Base-by-base conservation (phyloP, 2,329 filamentous ascomycete species). In the Ampelomyces quisqualis region DNA sequence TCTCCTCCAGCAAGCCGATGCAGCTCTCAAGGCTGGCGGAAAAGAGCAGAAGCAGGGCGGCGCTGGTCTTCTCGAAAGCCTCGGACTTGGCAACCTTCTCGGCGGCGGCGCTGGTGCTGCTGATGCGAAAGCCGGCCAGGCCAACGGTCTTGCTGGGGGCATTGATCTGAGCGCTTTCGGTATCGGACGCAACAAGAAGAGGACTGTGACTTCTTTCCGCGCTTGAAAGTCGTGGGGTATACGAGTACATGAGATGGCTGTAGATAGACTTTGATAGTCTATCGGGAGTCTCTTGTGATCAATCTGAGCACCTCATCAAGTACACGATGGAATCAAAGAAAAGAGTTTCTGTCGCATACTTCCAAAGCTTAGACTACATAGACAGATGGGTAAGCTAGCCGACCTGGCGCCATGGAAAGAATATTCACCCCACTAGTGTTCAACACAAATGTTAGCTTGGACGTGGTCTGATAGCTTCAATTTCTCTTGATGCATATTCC, bases 151-250 rank as follows among this genome's bases (percentile, higher is more conserved):
- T 30, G 35, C 34, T 15, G 43, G 30, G 11, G 41, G 24, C 7
- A 23, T 45, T n/a, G 42, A 38, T 23, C 18, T 47, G 18, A 31
- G 35, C 31, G 42, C 33, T n/a, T 15, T 34, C 20, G 40, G 40
- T 21, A 45, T 50, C 18, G 35, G 34, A 30, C 28, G 37, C 22
- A 34, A 34, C 23, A 31, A 39, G 40, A 49, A 38, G 46, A n/a
- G n/a, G n/a, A n/a, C n/a, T n/a, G n/a, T n/a, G n/a, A 38, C 42
- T 21, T 38, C 46, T 2, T 51, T 49, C 48, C 42, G 42, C 35
- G 48, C 45, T 34, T 51, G 36, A 40, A 23, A 15, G 10, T 15
- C n/a, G 11, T 20, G 14, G 21, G 2, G 21, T 18, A 18, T 8
- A 13, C 17, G 6, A 28, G 15, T 14, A 22, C 19, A 28, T 18